These are phyloP conservation scores for Naematelia aurantialba DNA, from an alignment of 768 basidiomycete genomes.

Conservation along the genomic window DNA sequence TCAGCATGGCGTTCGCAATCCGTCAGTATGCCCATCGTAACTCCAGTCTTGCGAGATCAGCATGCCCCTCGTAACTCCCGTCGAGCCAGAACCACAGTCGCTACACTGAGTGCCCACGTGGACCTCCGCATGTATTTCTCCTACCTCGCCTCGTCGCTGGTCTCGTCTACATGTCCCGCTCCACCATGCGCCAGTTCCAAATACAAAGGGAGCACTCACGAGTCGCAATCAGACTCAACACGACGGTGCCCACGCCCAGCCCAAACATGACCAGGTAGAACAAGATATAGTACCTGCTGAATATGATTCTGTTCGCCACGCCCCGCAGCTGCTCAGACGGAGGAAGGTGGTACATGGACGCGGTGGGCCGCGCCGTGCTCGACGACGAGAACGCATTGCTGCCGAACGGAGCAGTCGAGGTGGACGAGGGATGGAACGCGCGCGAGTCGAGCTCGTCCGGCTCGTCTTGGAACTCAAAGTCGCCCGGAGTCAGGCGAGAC, in stretches of 20 bases:
- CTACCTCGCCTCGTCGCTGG: too few relatives aligned
- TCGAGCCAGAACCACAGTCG: too few relatives aligned
- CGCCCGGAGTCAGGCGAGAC: conserved; percentile 12
- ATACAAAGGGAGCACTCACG: conserved; percentile 23
- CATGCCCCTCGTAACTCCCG: too few relatives aligned
- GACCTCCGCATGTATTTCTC: too few relatives aligned
- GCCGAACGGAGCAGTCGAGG: not conserved
- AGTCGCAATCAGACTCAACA: conserved; percentile 43
- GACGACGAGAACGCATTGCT: too few relatives aligned
- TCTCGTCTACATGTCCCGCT: too few relatives aligned
- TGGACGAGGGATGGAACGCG: not conserved
- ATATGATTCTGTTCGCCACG: conserved; percentile 49
- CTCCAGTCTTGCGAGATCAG: too few relatives aligned
- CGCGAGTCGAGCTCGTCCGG: conserved; percentile 5
- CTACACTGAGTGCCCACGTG: too few relatives aligned
- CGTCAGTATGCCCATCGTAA: too few relatives aligned
- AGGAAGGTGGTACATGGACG: conserved; percentile 33
- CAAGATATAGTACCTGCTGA: conserved; percentile 48
- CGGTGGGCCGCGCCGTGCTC: conserved; percentile 28
- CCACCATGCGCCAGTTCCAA: too few relatives aligned
- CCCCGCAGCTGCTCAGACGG: conserved; percentile 44
- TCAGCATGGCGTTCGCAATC: conserved; percentile 4
- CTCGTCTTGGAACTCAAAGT: conserved; percentile 24
- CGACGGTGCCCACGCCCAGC: conserved; percentile 46
- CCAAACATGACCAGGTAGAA: conserved; percentile 50